Evolutionary conservation across 345 rosid species (phyloP), one percentile per base, ranked within the genome.

Genomic region (Brassica carinata): DNA sequence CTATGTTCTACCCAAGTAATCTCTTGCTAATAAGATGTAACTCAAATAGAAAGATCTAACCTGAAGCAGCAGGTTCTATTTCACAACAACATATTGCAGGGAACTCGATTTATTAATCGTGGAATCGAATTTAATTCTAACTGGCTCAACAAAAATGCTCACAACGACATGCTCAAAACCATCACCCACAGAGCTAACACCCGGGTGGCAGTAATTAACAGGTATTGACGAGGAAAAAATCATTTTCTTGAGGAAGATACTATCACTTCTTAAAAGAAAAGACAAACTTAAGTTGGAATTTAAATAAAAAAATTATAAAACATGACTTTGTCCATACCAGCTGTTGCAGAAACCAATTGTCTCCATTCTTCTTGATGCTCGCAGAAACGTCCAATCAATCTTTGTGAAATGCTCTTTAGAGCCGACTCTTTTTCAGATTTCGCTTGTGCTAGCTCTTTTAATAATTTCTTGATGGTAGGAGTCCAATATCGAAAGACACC

Each of bases 401-500:
- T 90, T 64, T 89, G 93, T 77, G 87, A 89, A 83, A 95, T 95
- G 83, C 81, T 89, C 85, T 88, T 95, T 78, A 96, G 85, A 17
- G 93, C 82, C 1, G 85, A 74, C 80, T 93, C 98, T 83, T 90
- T 92, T 75, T 90, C 97, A 81, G 92, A 85, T 86, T 89, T 93
- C 81, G 96, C 91, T 82, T 89, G 90, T 55, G 96, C 86, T 59
- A 89, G 91, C 83, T 89, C 92, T 73, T 80, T 88, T 67, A 92
- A 45, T 71, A 83, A 75, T 82, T 87, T 89, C 88, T 91, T 96
- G 78, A 90, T 92, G 71, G 79, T 85, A 62, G 97, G 96, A 84
- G 88, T 89, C 98, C 98, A 96, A 82, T 93, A 93, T 71, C 99
- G 90, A 81, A 77, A 89, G 81, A 87, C 86, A 55, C 99, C 98